Evolutionary conservation across 2,329 filamentous ascomycete species (phyloP).

Genomic region (Laburnicola sp.): DNA sequence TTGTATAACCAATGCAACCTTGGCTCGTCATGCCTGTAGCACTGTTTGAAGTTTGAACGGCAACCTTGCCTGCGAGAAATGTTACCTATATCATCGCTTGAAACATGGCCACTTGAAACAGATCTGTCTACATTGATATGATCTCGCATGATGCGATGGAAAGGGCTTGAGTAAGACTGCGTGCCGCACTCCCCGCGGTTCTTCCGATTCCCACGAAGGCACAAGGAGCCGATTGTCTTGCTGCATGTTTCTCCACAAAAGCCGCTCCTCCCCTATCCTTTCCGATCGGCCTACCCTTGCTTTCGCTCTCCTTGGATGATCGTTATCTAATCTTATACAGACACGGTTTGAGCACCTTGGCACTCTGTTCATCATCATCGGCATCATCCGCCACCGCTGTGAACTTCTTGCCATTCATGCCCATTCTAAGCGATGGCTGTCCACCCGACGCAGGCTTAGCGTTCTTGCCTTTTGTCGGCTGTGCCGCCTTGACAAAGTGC

Average conservation of each 20-base stretch:
- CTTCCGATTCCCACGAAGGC: too few relatives aligned
- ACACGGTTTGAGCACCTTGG: conserved; percentile 86
- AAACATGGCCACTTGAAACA: too few relatives aligned
- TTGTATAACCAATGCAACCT: too few relatives aligned
- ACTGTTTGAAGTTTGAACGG: too few relatives aligned
- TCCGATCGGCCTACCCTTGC: conserved; percentile 58
- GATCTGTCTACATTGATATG: too few relatives aligned
- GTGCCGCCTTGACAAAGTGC: conserved; percentile 84
- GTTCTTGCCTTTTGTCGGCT: conserved; percentile 76
- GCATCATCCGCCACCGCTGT: conserved; percentile 47
- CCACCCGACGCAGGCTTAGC: conserved; percentile 54
- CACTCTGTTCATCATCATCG: conserved; percentile 62
- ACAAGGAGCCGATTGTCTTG: background rate
- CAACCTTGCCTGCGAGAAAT: too few relatives aligned
- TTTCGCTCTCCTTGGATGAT: too few relatives aligned
- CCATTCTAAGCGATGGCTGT: conserved; percentile 56
- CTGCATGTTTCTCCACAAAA: background rate
- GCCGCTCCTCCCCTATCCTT: background rate
- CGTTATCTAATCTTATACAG: conserved; percentile 75
- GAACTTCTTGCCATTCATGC: conserved; percentile 40
- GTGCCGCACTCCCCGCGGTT: too few relatives aligned
- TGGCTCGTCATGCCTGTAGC: too few relatives aligned
- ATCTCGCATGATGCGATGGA: too few relatives aligned
- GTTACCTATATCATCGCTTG: too few relatives aligned
- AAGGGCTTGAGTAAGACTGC: too few relatives aligned